Evolutionary conservation across 345 rosid species (phyloP).

Genomic region (Arabidopsis thaliana): TAIR10.1 NC_003070.9:1067501-1068000

Average conservation of each 20-base stretch:
- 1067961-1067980: constrained; percentile 99
- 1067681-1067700: constrained; percentile 45
- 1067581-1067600: constrained; percentile 28
- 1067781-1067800: constrained; percentile 99
- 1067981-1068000: constrained; percentile 96
- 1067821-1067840: constrained; percentile 79
- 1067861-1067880: constrained; percentile 26
- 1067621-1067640: constrained; percentile 48
- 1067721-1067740: constrained; percentile 16
- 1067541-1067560: constrained; percentile 84
- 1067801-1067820: constrained; percentile 95
- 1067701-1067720: constrained; percentile 37
- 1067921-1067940: constrained; percentile 92
- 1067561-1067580: constrained; percentile 25
- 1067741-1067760: constrained; percentile 45
- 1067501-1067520: constrained; percentile 97
- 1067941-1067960: constrained; percentile 98
- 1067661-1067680: constrained; percentile 48
- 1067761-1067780: constrained; percentile 96
- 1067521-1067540: constrained; percentile 90
- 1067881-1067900: constrained; percentile 23
- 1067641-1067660: constrained; percentile 49
- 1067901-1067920: constrained; percentile 12
- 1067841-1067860: constrained; percentile 86
- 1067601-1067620: constrained; percentile 41